Evolutionary conservation across 495 filamentous ascomycete species (phyloP), one percentile per base, ranked within the genome.

Genomic region (Neurospora intermedia): DNA sequence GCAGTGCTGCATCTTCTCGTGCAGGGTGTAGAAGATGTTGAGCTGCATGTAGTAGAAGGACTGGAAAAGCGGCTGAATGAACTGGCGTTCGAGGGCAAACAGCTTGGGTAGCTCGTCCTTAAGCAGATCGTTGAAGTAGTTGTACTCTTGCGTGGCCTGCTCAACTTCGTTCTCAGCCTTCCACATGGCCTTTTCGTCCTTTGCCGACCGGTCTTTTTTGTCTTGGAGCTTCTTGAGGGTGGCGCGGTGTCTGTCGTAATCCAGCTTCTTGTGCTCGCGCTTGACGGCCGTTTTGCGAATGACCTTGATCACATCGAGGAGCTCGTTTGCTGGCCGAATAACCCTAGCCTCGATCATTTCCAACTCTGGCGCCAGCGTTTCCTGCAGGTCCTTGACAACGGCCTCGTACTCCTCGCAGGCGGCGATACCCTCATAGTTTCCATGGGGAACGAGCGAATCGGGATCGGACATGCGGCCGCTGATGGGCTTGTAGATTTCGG

Each of bases 31-130:
- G 83, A 98, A 99, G 74, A 99, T 94, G 81, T 99, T 99, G 72
- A 99, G 88, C 81, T 99, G 96, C 96, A 99, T 98, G 85, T 99
- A 99, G 83, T 99, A 99, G 85, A 98, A 99, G 42, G 94, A 97
- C 77, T 98, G 96, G 87, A 99, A 99, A 9, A 99, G 87, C 16
- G 96, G 96, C 73, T 91, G 91, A 81, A 99, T 99, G 83, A 99
- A 98, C 80, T 99, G 93, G 73, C 93, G 88, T 81, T 98, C 96
- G n/a, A 98, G 89, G 23, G 81, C 77, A 83, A 99, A 99, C 6
- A 99, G 86, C 80, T 94, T 93, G 42, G 96, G 96, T 48, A 99
- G 86, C 82, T 99, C 96, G 8, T 94, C 91, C 83, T 98, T 98
- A 48, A 99, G 87, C 31, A 99, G 84, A 76, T 98, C 93, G 81